Base-by-base conservation (phyloP, 352 stramenopile genomes). In the Globisporangium sylvaticum region DNA sequence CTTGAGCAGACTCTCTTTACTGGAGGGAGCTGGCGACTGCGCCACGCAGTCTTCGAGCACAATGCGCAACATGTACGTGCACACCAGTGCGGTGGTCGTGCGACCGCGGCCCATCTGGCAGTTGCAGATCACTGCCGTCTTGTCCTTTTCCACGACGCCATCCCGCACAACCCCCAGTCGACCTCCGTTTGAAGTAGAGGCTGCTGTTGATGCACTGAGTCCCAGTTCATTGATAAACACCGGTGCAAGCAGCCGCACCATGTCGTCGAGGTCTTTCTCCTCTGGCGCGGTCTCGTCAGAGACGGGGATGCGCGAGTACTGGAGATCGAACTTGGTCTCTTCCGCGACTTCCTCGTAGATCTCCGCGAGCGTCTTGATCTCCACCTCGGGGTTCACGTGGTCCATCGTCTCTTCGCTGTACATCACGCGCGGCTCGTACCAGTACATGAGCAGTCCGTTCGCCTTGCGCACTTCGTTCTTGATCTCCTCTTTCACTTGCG, bases 231-330 rank as follows among this genome's bases (percentile, higher is more conserved):
- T 71, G 44, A 77, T 77, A 63, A 91, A 94, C 25, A 77, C 79
- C 46, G 88, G 88, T 8, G 85, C 64, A 2, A 94, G 56, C 20
- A 96, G 64, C 0, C 88, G 83, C 29, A 96, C 80, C 72, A 97
- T 81, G 29, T 96, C 88, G 68, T 97, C 90, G 31, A 96, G 77
- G 52, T 97, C 89, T 44, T 96, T 96, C 52, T 95, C 89, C 59
- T 97, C 89, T 0, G 90, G 91, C 1, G 91, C 91, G 15, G 89
- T 95, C 65, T 97, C 91, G 65, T 97, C 91, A 12, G 91, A 96
- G 8, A 97, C 88, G 22, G 88, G 88, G 63, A 96, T 93, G 20
- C 88, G 84, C 14, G 88, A 87, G 66, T 94, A 96, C 10, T 81
- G 76, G 20, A 96, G 57, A 29, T 94, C 81, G 56, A 90, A 94